Conservation (phyloP, 108 stramenopile species). For the Cyclotella atomus region DNA sequence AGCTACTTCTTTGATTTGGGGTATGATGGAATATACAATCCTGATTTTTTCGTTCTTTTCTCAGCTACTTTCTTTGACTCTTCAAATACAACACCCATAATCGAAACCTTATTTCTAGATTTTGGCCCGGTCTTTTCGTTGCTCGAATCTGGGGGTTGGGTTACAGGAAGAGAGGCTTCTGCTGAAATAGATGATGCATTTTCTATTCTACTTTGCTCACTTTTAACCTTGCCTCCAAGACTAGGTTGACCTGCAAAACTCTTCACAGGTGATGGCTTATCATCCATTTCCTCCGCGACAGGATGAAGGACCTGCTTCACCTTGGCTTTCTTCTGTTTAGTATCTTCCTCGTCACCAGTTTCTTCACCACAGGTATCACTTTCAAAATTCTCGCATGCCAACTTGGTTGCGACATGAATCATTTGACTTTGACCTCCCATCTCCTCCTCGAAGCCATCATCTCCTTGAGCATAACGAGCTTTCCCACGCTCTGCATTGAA, state of each 20-base stretch:
- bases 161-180: neutral
- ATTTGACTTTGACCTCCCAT: slow-evolving; percentile 76
- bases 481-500: slow-evolving; percentile 59
- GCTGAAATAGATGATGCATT: neutral
- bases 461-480: slow-evolving; percentile 58
- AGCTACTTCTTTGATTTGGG: slow-evolving; percentile 7
- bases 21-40: slow-evolving; percentile 42
- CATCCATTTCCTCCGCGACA: slow-evolving; percentile 3
- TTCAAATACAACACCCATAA: slow-evolving; percentile 44
- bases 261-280: neutral
- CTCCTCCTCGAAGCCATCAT: slow-evolving; percentile 76
- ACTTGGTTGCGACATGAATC: slow-evolving; percentile 38
- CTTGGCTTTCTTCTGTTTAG: neutral
- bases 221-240: too few relatives aligned
- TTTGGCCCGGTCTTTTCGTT: neutral
- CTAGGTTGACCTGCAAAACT: too few relatives aligned
- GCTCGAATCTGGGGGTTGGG: neutral
- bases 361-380: slow-evolving; percentile 22
- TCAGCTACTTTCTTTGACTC: slow-evolving; percentile 17
- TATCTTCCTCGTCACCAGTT: slow-evolving; percentile 1
- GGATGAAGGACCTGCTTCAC: neutral
- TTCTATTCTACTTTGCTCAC: neutral
- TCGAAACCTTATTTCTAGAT: slow-evolving; percentile 23
- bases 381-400: slow-evolving; percentile 40
- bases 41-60: slow-evolving; percentile 10